Conservation (phyloP, 2,329 filamentous ascomycete species). For the Xylaria arbuscula region DNA sequence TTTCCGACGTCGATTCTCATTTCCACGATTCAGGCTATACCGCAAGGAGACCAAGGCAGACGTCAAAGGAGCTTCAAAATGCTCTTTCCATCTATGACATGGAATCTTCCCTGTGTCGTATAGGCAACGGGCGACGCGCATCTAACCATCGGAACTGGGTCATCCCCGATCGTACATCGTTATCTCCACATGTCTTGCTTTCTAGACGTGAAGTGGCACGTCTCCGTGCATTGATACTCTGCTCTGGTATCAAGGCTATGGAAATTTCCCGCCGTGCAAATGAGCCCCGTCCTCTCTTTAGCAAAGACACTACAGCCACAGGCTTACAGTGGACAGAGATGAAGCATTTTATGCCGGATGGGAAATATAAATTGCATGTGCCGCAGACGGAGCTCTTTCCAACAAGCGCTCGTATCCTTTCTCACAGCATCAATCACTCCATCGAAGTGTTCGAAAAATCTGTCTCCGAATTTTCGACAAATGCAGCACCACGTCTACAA, state of each 20-base stretch:
- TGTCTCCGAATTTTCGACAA: constrained; percentile 68
- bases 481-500: constrained; percentile 66
- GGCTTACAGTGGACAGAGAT: constrained; percentile 58
- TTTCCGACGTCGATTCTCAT: constrained; percentile 55
- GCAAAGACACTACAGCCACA: constrained; percentile 42
- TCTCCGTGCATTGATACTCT: constrained; percentile 79
- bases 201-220: constrained; percentile 81
- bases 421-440: constrained; percentile 59
- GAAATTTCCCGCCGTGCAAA: constrained; percentile 78
- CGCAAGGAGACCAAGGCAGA: constrained; percentile 48
- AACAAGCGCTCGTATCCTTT: constrained; percentile 64
- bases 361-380: constrained; percentile 51
- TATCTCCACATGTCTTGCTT: constrained; percentile 56
- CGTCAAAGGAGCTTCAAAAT: constrained; percentile 54
- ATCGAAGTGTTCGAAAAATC: constrained; percentile 68
- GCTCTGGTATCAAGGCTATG: constrained; percentile 88
- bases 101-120: constrained; percentile 24
- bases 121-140: constrained; percentile 28
- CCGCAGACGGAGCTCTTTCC: constrained; percentile 61
- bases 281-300: constrained; percentile 55
- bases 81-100: constrained; percentile 46
- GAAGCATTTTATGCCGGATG: constrained; percentile 52
- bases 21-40: constrained; percentile 44
- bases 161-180: constrained; percentile 58
- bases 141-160: constrained; percentile 59